Base-by-base conservation (phyloP, 2,329 filamentous ascomycete species). In the Ambrosiella cleistominuta region DNA sequence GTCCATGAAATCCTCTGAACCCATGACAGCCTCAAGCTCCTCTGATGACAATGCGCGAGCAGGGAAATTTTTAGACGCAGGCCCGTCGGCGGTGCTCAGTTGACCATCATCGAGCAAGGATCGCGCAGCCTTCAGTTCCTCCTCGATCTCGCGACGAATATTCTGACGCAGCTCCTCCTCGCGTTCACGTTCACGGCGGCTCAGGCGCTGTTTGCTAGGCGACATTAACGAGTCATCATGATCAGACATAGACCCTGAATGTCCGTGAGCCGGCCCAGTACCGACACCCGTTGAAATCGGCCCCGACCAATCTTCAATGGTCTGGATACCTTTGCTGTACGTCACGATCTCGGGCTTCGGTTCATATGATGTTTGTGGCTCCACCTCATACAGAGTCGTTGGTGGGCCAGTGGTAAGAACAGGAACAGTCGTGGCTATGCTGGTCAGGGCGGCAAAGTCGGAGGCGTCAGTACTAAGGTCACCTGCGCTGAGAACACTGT, bases 291-390 rank as follows among this genome's bases (percentile, higher is more conserved):
- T 60, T 15, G 66, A 60, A 11, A 67, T 63, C 0, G 76, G 71
- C 38, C 76, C 74, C 15, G 76, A 74, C 81, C 86, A 86, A 62
- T 84, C 81, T 65, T 88, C 85, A 19, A 85, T 81, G 13, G 93
- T 96, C 70, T 98, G 94, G 19, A 97, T 89, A 58, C 83, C 90
- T 73, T 96, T 97, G 76, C 87, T 97, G 75, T 98, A 98, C 57
- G 89, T 95, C 66, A 95, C 89, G 61, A 95, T 76, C 70, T 98
- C 93, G 63, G 85, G 81, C 58, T 84, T 80, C 39, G 85, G 82
- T 17, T 82, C 84, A 47, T 55, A 15, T 19, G 56, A 51, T 40
- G 57, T 53, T 52, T 58, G 59, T 1, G 86, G 85, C 1, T 85
- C 81, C 63, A 82, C 86, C 69, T 95, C 90, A 70, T 85, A 89